Evolutionary conservation across 2,329 filamentous ascomycete species (phyloP).

Genomic region (Trichoderma sp.): DNA sequence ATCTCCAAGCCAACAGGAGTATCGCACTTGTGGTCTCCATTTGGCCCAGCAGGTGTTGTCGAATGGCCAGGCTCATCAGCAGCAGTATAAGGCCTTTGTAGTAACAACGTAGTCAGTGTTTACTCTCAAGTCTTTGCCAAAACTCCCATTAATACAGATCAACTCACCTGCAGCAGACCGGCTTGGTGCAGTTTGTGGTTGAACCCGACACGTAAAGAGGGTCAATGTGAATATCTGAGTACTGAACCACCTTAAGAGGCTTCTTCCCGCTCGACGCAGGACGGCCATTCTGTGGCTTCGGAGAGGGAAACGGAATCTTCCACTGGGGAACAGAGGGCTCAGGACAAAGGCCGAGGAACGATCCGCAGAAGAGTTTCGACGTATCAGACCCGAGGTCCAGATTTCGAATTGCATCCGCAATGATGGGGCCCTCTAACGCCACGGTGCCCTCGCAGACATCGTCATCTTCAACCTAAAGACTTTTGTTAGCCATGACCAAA

Average conservation of each 20-base stretch:
- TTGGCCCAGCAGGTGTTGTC: slow-evolving; percentile 47
- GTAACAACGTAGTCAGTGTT: slow-evolving; percentile 18
- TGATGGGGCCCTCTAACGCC: slow-evolving; percentile 49
- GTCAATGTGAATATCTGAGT: slow-evolving; percentile 59
- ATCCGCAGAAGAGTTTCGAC: slow-evolving; percentile 50
- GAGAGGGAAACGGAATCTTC: slow-evolving; percentile 42
- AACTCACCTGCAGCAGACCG: slow-evolving; percentile 54
- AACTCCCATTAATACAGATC: neutral
- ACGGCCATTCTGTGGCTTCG: slow-evolving; percentile 37
- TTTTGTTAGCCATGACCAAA: neutral
- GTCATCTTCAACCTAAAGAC: slow-evolving; percentile 43
- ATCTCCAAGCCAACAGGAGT: slow-evolving; percentile 48
- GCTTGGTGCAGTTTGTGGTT: slow-evolving; percentile 54
- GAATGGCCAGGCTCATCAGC: slow-evolving; percentile 47
- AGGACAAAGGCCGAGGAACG: slow-evolving; percentile 51
- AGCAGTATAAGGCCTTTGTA: slow-evolving; percentile 42
- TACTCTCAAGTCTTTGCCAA: neutral
- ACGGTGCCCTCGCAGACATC: slow-evolving; percentile 56
- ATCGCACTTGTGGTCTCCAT: slow-evolving; percentile 54
- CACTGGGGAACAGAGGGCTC: slow-evolving; percentile 45
- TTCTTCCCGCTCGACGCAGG: slow-evolving; percentile 42
- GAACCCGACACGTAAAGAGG: slow-evolving; percentile 51
- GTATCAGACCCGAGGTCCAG: slow-evolving; percentile 48
- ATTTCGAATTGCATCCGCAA: slow-evolving; percentile 47
- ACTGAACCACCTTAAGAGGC: slow-evolving; percentile 55